phyloP scores from a whole-genome alignment of 2,329 filamentous ascomycete species.

The Pseudocercospora macadamiae region DNA sequence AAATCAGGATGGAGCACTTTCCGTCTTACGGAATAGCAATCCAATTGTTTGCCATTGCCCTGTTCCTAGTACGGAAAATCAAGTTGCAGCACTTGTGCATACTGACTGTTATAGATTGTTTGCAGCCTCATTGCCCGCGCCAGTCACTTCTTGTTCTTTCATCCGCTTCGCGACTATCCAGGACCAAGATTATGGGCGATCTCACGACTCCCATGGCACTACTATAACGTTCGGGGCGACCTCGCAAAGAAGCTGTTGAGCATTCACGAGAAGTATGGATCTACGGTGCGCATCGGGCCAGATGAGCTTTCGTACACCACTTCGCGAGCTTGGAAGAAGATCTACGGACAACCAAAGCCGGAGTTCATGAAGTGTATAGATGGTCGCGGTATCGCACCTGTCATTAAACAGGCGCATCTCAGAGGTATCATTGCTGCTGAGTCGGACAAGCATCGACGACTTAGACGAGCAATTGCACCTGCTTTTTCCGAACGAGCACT shows the following conservation, averaged over 20 bases:
- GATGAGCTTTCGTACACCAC: constrained; percentile 42
- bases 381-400: constrained; percentile 13
- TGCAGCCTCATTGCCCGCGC: constrained; percentile 1
- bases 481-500: constrained; percentile 43
- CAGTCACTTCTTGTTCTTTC: constrained; percentile 46
- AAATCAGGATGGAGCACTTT: no score
- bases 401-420: constrained; percentile 6
- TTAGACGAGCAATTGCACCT: constrained; percentile 40
- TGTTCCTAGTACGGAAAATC: neutral
- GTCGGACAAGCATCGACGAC: constrained; percentile 23
- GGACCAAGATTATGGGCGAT: constrained; percentile 39
- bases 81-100: neutral
- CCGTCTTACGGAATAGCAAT: neutral
- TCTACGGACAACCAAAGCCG: constrained; percentile 42
- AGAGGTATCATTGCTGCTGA: constrained; percentile 18
- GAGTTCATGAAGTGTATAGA: constrained; percentile 13
- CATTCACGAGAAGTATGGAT: constrained; percentile 39
- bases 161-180: constrained; percentile 46
- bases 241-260: constrained; percentile 8
- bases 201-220: constrained; percentile 21
- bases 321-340: constrained; percentile 46
- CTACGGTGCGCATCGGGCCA: constrained; percentile 34
- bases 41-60: neutral
- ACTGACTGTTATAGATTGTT: neutral
- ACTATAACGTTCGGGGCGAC: constrained; percentile 7